A percentile compares a stretch with the other conserved stretches of the same genome.
phyloP scores from a whole-genome alignment of 202 grass and related monocot genomes.

The Setaria viridis region DNA sequence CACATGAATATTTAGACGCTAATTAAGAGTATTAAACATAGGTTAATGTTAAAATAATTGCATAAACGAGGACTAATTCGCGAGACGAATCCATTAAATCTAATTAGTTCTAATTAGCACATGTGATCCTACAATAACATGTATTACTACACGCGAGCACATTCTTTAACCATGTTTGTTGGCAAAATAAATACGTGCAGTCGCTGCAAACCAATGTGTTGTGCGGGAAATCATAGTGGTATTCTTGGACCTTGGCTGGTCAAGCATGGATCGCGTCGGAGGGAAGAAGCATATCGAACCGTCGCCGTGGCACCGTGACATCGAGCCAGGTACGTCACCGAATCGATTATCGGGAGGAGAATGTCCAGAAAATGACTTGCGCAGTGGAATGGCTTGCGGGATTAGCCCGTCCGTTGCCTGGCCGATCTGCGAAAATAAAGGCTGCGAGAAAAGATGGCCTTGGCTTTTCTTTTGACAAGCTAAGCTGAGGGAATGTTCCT shows the following conservation, averaged over 20 bases:
- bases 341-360: not conserved
- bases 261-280: not conserved
- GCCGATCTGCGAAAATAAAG: not conserved
- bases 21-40: no score
- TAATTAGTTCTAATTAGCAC: no score
- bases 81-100: no score
- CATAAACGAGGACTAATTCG: no score
- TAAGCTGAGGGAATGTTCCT: not conserved
- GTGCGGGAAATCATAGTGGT: not conserved
- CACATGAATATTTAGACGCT: no score
- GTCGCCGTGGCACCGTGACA: not conserved
- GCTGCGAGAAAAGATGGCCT: not conserved
- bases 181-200: not conserved
- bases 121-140: no score
- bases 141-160: not conserved
- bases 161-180: not conserved
- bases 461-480: not conserved
- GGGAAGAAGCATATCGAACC: not conserved
- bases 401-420: not conserved
- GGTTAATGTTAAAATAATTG: no score
- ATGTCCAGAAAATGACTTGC: constrained; percentile 23
- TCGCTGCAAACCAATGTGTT: not conserved
- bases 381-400: not conserved
- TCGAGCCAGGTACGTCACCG: constrained; percentile 13
- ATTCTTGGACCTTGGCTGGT: not conserved